Base-by-base conservation (phyloP, 805 yeast genomes). In the Starmera dryadoides region DNA sequence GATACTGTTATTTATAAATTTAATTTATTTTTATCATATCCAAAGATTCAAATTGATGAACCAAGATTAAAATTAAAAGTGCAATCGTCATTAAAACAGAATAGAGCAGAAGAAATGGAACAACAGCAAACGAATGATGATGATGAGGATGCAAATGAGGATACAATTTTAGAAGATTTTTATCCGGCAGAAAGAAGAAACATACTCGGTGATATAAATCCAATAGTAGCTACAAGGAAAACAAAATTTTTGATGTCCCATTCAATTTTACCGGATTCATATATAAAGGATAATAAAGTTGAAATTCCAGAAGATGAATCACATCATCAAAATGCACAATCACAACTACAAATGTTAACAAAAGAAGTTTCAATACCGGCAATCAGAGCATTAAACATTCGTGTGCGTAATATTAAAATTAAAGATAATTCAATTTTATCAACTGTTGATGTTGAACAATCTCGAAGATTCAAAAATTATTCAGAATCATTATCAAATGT, bases 401-500 rank as follows among this genome's bases (percentile, higher is more conserved):
- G 68, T 38, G 53, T 75, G 15, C 60, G 71, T 34, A 69, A 74
- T 23, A 63, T 74, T 7, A 68, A 67, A 42, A 69, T 77, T 5
- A 72, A 74, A 5, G 74, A 76, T 8, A 58, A 67, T 40, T 49
- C 65, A 3, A 47, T 75, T 2, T 51, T 75, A n/a, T 66, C 77
- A 1, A 68, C 75, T 1, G 52, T 75, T 34, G 73, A 68, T 38
- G 53, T 75, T 10, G 77, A 72, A 41, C 58, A 68, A 2, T 64
- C 77, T 1, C 71, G 68, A 3, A 68, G 56, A 26, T 53, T 73
- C 14, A 53, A 49, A 32, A 46, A 43, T 11, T 32, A n/a, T 4
- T 38, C n/a, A 42, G 42, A 5, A 40, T 4, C 28, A 5, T 4
- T 4, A 5, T 25, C 28, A 25, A 25, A 4, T 25, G 5, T 51